Evolutionary conservation across 2,329 filamentous ascomycete genomes (phyloP).

Genomic region (Fusarium palustre): DNA sequence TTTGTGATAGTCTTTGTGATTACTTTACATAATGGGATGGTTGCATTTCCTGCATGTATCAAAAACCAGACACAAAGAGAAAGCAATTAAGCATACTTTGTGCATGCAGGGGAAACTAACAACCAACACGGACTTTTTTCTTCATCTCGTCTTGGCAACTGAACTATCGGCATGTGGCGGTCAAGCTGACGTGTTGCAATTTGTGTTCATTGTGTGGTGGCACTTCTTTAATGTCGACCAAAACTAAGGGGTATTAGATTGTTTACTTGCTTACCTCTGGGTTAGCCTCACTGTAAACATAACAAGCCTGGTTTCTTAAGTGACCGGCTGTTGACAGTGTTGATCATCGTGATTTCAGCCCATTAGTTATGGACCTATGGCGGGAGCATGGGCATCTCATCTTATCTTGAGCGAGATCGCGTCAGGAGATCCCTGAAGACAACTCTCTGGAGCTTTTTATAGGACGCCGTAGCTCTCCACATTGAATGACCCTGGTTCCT

Average conservation of each 20-base stretch:
- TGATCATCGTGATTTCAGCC: conserved; percentile 25
- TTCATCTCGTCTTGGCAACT: conserved; percentile 14
- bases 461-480: neutral
- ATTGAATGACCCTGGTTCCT: neutral
- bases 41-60: conserved; percentile 21
- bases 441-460: conserved; percentile 8
- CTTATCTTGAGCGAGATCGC: conserved; percentile 26
- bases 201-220: conserved; percentile 29
- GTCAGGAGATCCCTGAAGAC: conserved; percentile 8
- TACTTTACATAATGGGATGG: conserved; percentile 10
- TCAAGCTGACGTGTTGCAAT: conserved; percentile 33
- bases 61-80: conserved; percentile 2
- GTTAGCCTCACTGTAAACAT: conserved; percentile 11
- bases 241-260: neutral
- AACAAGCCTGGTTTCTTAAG: conserved; percentile 10
- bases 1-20: conserved; percentile 7
- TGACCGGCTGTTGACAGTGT: conserved; percentile 14
- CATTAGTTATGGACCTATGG: conserved; percentile 30
- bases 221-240: neutral
- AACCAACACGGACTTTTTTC: conserved; percentile 13
- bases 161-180: conserved; percentile 31
- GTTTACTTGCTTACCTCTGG: conserved; percentile 11
- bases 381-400: conserved; percentile 10
- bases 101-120: neutral
- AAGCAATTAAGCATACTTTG: conserved; percentile 7